phyloP scores from a whole-genome alignment of 1,284 basidiomycete species.

The Leucoagaricus sp. region DNA sequence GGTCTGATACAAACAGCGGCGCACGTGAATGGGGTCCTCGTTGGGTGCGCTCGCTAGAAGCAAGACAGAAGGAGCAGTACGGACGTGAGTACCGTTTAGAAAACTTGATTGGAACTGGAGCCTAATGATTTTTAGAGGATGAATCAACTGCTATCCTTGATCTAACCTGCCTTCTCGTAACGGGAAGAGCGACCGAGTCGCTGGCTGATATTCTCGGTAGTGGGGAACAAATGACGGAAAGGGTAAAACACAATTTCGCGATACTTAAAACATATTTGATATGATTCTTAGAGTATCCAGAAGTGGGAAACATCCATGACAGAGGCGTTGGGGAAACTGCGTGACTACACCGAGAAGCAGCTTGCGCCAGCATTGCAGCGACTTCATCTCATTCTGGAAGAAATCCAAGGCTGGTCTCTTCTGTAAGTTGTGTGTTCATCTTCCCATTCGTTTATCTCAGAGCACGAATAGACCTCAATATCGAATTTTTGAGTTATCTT shows the following conservation, averaged over 20 bases:
- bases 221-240: conserved; percentile 77
- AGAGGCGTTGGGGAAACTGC: conserved; percentile 69
- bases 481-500: conserved; percentile 54
- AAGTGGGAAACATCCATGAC: conserved; percentile 78
- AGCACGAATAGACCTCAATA: conserved; percentile 37
- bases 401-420: conserved; percentile 73
- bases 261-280: conserved; percentile 20
- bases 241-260: conserved; percentile 45
- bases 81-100: conserved; percentile 49
- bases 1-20: conserved; percentile 61
- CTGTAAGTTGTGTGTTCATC: conserved; percentile 51
- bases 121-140: conserved; percentile 42
- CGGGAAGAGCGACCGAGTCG: conserved; percentile 67
- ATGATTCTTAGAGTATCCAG: conserved; percentile 57
- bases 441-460: conserved; percentile 1
- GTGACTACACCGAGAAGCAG: conserved; percentile 70
- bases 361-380: conserved; percentile 75
- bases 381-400: conserved; percentile 70
- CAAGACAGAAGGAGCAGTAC: conserved; percentile 61
- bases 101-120: neutral
- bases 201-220: conserved; percentile 74
- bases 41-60: conserved; percentile 67
- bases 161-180: conserved; percentile 68
- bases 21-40: conserved; percentile 71
- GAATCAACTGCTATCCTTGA: conserved; percentile 66